Base-by-base conservation (phyloP, 2,329 filamentous ascomycete genomes). In the Fusarium sp. region DNA sequence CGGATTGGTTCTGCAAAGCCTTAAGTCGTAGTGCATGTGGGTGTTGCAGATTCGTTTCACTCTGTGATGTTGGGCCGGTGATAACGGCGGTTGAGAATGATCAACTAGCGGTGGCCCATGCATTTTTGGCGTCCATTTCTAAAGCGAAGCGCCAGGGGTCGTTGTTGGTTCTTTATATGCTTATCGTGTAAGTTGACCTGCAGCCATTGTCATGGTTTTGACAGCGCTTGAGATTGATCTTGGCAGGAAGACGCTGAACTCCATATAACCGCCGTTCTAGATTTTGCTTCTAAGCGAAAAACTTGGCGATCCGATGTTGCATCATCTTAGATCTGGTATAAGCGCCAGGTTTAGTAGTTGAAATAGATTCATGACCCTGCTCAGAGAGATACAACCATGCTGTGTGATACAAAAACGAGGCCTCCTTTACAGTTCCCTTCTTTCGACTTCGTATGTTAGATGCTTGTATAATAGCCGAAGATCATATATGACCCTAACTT, bases 41-140 rank as follows among this genome's bases (percentile, higher is more conserved):
- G 52, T 64, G 60, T 76, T 65, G 65, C 60, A 72, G 38, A 57
- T 64, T 58, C 44, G 73, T 78, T 77, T 77, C 74, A 77, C 25
- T 50, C 23, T 43, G 25, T 67, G 23, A 63, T 65, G 60, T 58
- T 66, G 54, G 59, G 53, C 52, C 49, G n/a, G 49, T 63, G 40
- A 58, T 56, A 47, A 38, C 23, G 43, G 69, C 56, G 59, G 69
- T 43, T 66, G 60, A 53, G 40, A 49, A 46, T 37, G n/a, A 60
- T 42, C 57, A 54, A 56, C 49, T 58, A 52, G 52, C 28, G 64
- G 60, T 73, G 72, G 63, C 49, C 67, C 66, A 67, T 60, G 70
- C 73, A 38, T 69, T 38, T n/a, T 62, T 33, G 33, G 49, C 50
- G 37, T 64, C 42, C 30, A 19, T 74, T 47, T 69, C 30, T 52